Base-by-base conservation (phyloP, 2,329 filamentous ascomycete genomes). In the Setomelanomma holmii region DNA sequence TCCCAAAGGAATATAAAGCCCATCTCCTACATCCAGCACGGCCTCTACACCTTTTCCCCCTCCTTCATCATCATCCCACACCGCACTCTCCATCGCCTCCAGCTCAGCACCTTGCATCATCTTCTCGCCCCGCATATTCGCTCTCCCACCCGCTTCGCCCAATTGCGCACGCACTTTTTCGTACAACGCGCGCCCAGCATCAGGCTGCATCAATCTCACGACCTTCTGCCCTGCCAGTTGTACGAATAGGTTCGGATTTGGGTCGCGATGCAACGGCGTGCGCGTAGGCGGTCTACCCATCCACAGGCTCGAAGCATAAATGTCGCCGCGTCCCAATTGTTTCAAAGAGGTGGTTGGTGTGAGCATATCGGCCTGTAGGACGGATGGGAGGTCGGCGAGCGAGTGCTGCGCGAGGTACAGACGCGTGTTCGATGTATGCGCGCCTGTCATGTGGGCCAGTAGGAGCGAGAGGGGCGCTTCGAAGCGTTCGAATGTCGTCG, bases 291-390 rank as follows among this genome's bases (percentile, higher is more conserved):
- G 86, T 12, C 88, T 80, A 1, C 95, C 95, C 11, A 98, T 82
- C 93, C 93, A 99, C 38, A 98, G 79, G 63, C 90, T 96, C 0
- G 89, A 88, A 63, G 83, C 85, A 71, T 98, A 97, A n/a, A 97
- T 76, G 71, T 97, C 93, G 2, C 91, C 91, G 61, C 84, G 89
- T 0, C 90, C 90, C 1, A 85, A 82, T 5, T 78, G 69, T 3
- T 67, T 72, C 3, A 96, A 85, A 4, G 93, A 66, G 0, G n/a
- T n/a, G n/a, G 79, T 70, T 0, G 92, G 93, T 0, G 82, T 82
- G 0, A 88, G 87, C 0, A 96, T 72, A 63, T 96, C 90, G 3
- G 79, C 69, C 49, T 80, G 82, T 1, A 96, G 75, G 1, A 74
- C 58, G 0, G 62, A 45, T 0, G 93, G 92, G 0, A 98, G 82